Evolutionary conservation across 495 filamentous ascomycete species (phyloP).

Genomic region (Xylaria palmicola): DNA sequence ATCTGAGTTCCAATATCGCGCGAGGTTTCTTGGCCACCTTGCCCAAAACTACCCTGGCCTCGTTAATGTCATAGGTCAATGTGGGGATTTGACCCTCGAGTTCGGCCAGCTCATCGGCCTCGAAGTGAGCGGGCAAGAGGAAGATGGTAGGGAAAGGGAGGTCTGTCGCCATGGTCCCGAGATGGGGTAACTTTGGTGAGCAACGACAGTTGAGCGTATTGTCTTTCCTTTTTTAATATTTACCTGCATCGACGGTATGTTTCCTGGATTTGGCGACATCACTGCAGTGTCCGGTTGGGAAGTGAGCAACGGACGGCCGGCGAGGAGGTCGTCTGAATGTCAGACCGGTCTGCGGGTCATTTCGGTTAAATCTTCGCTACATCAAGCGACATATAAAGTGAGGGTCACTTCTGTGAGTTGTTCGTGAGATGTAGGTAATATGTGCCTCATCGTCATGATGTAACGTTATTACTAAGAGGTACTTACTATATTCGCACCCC

Average conservation of each 20-base stretch:
- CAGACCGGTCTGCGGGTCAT: too few species aligned
- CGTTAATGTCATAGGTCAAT: slow-evolving; percentile 69
- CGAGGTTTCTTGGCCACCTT: slow-evolving; percentile 66
- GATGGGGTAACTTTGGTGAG: too few species aligned
- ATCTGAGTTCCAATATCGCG: slow-evolving; percentile 74
- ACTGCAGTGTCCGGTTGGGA: not conserved
- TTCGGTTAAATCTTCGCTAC: too few species aligned
- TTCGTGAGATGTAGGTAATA: too few species aligned
- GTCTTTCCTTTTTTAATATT: not conserved
- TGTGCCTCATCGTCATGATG: too few species aligned
- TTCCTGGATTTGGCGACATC: not conserved
- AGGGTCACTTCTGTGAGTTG: too few species aligned
- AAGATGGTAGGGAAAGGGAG: slow-evolving; percentile 65
- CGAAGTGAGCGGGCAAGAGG: slow-evolving; percentile 70
- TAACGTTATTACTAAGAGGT: too few species aligned
- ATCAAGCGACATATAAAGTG: too few species aligned
- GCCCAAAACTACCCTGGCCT: slow-evolving; percentile 73
- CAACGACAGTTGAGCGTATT: not conserved
- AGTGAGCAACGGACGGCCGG: too few species aligned
- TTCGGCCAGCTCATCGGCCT: slow-evolving; percentile 56
- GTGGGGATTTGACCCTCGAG: slow-evolving; percentile 62
- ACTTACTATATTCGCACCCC: too few species aligned
- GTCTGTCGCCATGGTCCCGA: slow-evolving; percentile 6
- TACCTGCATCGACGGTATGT: not conserved
- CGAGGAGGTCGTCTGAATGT: too few species aligned